Conservation (phyloP, 345 rosid genomes). For the Eucalyptus cloeziana region DNA sequence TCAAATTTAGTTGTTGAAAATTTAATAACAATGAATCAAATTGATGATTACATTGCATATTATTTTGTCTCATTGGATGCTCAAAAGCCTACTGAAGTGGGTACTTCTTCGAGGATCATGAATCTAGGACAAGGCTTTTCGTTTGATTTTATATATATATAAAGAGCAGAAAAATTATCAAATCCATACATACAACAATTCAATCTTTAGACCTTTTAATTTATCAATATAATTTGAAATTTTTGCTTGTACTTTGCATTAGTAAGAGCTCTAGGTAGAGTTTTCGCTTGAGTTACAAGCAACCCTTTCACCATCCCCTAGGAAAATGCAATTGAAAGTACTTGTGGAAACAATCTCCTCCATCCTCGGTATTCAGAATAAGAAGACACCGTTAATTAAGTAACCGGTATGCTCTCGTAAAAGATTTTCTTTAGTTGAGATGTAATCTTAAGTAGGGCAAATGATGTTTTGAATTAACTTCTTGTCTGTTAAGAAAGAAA, state of each 20-base stretch:
- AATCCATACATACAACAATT: too few species aligned
- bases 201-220: too few species aligned
- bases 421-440: background rate
- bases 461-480: background rate
- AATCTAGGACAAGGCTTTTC: too few species aligned
- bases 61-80: background rate
- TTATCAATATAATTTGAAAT: too few species aligned
- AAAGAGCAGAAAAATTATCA: too few species aligned
- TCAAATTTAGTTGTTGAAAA: background rate
- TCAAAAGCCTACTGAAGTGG: background rate
- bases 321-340: background rate
- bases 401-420: background rate
- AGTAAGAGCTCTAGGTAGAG: background rate
- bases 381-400: background rate
- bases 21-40: background rate
- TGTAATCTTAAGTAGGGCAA: background rate
- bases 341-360: background rate
- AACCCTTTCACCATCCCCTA: background rate
- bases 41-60: too few species aligned
- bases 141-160: too few species aligned
- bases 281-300: background rate
- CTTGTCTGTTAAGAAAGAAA: background rate
- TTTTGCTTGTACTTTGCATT: background rate
- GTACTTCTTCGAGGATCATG: too few species aligned
- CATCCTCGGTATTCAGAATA: background rate